Evolutionary conservation across 2,329 filamentous ascomycete species (phyloP).

Genomic region (Curvularia eragrostidis): DNA sequence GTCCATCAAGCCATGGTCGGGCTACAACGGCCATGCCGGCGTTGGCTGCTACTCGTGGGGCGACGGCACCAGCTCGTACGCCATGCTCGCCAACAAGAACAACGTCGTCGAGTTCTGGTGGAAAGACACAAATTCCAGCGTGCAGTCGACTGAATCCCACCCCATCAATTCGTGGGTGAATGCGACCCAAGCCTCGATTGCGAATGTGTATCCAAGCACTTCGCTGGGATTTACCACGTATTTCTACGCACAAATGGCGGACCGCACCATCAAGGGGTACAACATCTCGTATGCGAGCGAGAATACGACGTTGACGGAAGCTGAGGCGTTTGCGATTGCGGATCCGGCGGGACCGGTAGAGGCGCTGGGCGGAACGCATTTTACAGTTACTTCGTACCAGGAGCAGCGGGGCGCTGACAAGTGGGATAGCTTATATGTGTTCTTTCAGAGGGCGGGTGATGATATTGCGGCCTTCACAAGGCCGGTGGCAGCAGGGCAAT

Average conservation of each 20-base stretch:
- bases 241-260: slow-evolving; percentile 52
- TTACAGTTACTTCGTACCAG: slow-evolving; percentile 48
- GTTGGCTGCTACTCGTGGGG: slow-evolving; percentile 56
- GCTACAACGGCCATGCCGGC: slow-evolving; percentile 54
- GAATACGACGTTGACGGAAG: slow-evolving; percentile 44
- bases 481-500: slow-evolving; percentile 34
- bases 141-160: slow-evolving; percentile 38
- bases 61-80: slow-evolving; percentile 48
- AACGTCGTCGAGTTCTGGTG: slow-evolving; percentile 53
- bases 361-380: slow-evolving; percentile 50
- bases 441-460: slow-evolving; percentile 40
- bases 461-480: slow-evolving; percentile 43
- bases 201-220: slow-evolving; percentile 49
- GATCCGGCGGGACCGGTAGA: slow-evolving; percentile 34
- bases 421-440: slow-evolving; percentile 43
- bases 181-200: slow-evolving; percentile 37
- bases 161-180: slow-evolving; percentile 52
- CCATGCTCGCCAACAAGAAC: slow-evolving; percentile 52
- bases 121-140: slow-evolving; percentile 52
- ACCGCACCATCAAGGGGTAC: slow-evolving; percentile 48
- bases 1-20: slow-evolving; percentile 46
- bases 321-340: slow-evolving; percentile 45
- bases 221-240: slow-evolving; percentile 53
- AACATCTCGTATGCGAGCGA: slow-evolving; percentile 50
- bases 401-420: slow-evolving; percentile 21